These are phyloP conservation scores for Blastobotrys niveus DNA, from an alignment of 1,139 yeast genomes.

Conservation along the genomic window DNA sequence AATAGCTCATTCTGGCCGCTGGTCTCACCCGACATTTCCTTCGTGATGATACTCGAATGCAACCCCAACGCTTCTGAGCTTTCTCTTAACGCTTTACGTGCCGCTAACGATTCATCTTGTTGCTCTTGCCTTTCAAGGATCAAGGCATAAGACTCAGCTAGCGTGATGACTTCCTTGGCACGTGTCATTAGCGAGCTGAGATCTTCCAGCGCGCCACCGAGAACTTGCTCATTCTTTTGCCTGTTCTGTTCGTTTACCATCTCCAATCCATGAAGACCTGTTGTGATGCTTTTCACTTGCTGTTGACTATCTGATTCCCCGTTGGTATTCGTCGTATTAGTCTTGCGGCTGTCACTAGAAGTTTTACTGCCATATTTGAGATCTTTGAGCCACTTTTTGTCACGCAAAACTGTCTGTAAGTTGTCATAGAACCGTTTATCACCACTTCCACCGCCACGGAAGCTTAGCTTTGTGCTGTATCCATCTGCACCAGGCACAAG, in stretches of 20 bases:
- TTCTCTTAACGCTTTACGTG: conserved; percentile 29
- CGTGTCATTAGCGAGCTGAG: conserved; percentile 69
- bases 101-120: conserved; percentile 17
- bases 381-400: conserved; percentile 22
- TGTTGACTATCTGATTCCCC: not conserved
- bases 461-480: conserved; percentile 30
- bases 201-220: conserved; percentile 70
- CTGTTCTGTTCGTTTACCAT: conserved; percentile 52
- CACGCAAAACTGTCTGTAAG: conserved; percentile 25
- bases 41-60: conserved; percentile 34
- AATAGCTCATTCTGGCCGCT: conserved; percentile 33
- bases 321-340: not conserved
- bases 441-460: conserved; percentile 31
- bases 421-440: conserved; percentile 30
- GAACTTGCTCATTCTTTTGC: conserved; percentile 54
- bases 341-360: not conserved
- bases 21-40: conserved; percentile 28
- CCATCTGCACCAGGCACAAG: conserved; percentile 19
- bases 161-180: conserved; percentile 64
- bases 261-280: conserved; percentile 71
- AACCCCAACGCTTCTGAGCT: conserved; percentile 33
- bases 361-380: not conserved
- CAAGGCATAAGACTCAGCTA: conserved; percentile 49
- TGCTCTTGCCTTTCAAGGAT: conserved; percentile 25
- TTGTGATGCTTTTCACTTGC: not conserved